Evolutionary conservation across 306 rosid genomes (phyloP), one percentile per base, ranked within the genome.

Genomic region (Castanea mollissima): DNA sequence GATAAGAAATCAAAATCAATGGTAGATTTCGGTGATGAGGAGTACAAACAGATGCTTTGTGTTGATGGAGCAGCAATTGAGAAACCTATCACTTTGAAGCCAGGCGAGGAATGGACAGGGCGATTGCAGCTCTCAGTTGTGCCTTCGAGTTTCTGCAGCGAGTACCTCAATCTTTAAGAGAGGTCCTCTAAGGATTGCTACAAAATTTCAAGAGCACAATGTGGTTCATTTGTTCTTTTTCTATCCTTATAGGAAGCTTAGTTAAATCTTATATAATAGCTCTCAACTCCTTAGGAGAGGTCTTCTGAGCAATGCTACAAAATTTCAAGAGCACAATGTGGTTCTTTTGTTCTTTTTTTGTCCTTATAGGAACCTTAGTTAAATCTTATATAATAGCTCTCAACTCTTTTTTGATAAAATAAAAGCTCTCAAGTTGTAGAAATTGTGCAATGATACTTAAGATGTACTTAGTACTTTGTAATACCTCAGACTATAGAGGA

Each of bases 101-200:
- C 94, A 0, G 97, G 99, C 0, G 96, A 95, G 89, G 97, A 95
- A 87, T 95, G 99, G 99, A 91, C 90, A 0, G 98, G 97, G 75
- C 69, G 88, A 68, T 73, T 95, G 78, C 96, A 91, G 86, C 94
- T 95, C 44, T 86, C 93, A 0, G 90, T 92, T 7, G 98, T 86
- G 75, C 90, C 98, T 55, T 95, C 98, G 0, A 95, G 97, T 76
- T 95, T 95, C 85, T 92, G 98, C 59, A 86, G 94, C 1, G 89
- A 91, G 71, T 85, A 73, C 72, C 77, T 92, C 14, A 90, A 87
- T 56, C 90, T 94, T 4, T 38, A 69, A 70, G 75, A 20, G 74
- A 54, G 80, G 82, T 41, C 34, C 78, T 84, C 20, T 73, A 83
- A 84, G 62, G 80, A 81, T 34, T 25, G 77, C 85, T 90, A 86